Evolutionary conservation across 768 basidiomycete species (phyloP), one percentile per base, ranked within the genome.

Genomic region (Hypholoma fasciculare): DNA sequence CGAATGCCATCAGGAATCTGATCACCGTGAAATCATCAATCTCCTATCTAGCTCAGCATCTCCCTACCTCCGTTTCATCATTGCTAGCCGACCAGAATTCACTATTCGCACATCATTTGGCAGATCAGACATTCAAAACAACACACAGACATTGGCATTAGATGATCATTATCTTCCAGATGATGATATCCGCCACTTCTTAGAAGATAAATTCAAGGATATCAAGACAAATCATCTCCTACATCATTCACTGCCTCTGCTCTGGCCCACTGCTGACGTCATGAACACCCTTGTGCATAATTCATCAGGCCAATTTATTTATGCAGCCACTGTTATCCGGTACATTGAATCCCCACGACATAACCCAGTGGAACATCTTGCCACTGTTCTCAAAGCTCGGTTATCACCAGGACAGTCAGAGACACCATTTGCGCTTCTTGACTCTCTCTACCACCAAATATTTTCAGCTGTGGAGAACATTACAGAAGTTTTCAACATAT

Each of bases 71-170:
- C 27, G 38, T 34, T 50, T 60, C 38, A 19, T 59, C 19, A 46
- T 63, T 51, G 54, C 55, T 23, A 63, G 61, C 36, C 44, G 61
- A 37, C 54, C 61, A 5, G 61, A 63, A 26, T 54, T 27, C 5
- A n/a, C 26, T 11, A 57, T 63, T 19, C 30, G 34, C 11, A 42
- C 39, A 11, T 6, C 42, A 3, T 57, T 59, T 34, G 36, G 37
- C n/a, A 20, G 2, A n/a, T 4, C 8, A 39, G 2, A 20, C 36
- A 14, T 36, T 53, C 17, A 9, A 6, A 8, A 20, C n/a, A 4
- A 39, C 56, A 11, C 26, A 48, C 6, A 14, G n/a, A n/a, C 43
- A 12, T 7, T 62, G 4, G 40, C 43, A 13, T 36, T 62, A 5
- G 61, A 62, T 14, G 38, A 58, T 4, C 52, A 13, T 5, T 58